Base-by-base conservation (phyloP, 805 yeast species). In the Cyberlindnera xylosilytica region DNA sequence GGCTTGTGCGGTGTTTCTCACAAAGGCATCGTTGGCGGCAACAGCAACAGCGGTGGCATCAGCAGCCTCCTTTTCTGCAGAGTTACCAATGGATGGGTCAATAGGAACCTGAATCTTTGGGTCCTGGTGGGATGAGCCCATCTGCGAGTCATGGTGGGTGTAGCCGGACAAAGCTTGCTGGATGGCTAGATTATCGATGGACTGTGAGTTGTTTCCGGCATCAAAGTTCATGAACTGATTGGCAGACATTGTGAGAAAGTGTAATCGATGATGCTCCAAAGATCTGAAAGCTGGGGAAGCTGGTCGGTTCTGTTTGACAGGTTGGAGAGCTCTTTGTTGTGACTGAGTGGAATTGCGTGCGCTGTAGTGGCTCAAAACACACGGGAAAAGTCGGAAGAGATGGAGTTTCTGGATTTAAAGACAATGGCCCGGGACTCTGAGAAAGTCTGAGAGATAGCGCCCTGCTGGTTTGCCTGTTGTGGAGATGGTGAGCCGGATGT, bases 1-100 rank as follows among this genome's bases (percentile, higher is more conserved):
- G 15, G 57, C 57, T 20, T 52, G 57, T 2, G 58, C 57, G 9
- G 49, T 43, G 18, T 41, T 27, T 34, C 47, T 42, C n/a, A 47
- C 47, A 36, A 45, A 47, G 13, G 43, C 45, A 9, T 33, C 12
- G 13, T 26, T 26, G n/a, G 46, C 44, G 18, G 55, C 55, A 7
- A 46, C 43, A 22, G 51, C 47, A n/a, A 41, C 47, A 6, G 34
- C 39, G 9, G 49, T 41, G 12, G 43, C 45, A 2, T 8, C 15
- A 9, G 38, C 44, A 5, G 40, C 41, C 7, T 43, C 48, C 32
- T 44, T 45, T 22, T 49, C 47, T 3, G 42, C 32, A 4, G 40
- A 42, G 8, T 49, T 47, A 5, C 52, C 53, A 18, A 55, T 53
- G 9, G 59, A 52, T 3, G 59, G 59, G 30, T 55, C 59, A 16